Conservation (phyloP, 352 stramenopile species). For the Pythium angustatum region DNA sequence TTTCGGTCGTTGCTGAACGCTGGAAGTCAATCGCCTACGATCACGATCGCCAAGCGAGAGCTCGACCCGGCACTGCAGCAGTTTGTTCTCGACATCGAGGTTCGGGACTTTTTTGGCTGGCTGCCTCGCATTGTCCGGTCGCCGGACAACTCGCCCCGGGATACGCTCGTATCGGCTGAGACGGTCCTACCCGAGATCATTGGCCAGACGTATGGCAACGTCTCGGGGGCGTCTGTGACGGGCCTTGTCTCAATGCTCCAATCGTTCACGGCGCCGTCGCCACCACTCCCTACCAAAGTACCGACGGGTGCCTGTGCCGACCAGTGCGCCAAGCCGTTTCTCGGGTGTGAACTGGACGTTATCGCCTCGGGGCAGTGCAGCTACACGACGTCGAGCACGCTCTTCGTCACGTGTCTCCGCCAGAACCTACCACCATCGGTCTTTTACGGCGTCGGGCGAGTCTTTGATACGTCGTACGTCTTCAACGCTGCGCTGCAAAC, state of each 20-base stretch:
- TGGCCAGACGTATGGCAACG: conserved; percentile 8
- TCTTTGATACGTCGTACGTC: not conserved
- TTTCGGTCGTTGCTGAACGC: not conserved
- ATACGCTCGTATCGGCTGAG: not conserved
- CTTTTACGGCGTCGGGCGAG: conserved; percentile 8
- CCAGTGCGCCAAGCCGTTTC: conserved; percentile 3
- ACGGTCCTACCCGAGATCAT: not conserved
- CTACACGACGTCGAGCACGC: conserved; percentile 10
- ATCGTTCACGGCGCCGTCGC: not conserved
- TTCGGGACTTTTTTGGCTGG: conserved; percentile 20
- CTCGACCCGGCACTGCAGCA: not conserved
- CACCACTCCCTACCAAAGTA: not conserved
- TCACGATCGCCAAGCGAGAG: conserved; percentile 1
- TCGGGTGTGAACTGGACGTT: not conserved
- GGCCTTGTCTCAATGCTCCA: not conserved
- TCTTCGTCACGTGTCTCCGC: conserved; percentile 16
- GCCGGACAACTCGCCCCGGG: not conserved
- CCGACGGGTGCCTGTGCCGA: not conserved
- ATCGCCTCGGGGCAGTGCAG: conserved; percentile 11
- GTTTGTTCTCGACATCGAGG: conserved; percentile 12
- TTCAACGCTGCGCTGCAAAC: conserved; percentile 1
- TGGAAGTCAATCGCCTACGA: conserved; percentile 6
- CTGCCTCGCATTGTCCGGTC: conserved; percentile 11
- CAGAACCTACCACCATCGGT: conserved; percentile 6
- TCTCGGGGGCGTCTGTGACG: not conserved